A percentile compares a stretch with the other conserved stretches of the same genome.
Evolutionary conservation across 208 protist genomes (phyloP).

Genomic region (Acanthamoeba triangularis): DNA sequence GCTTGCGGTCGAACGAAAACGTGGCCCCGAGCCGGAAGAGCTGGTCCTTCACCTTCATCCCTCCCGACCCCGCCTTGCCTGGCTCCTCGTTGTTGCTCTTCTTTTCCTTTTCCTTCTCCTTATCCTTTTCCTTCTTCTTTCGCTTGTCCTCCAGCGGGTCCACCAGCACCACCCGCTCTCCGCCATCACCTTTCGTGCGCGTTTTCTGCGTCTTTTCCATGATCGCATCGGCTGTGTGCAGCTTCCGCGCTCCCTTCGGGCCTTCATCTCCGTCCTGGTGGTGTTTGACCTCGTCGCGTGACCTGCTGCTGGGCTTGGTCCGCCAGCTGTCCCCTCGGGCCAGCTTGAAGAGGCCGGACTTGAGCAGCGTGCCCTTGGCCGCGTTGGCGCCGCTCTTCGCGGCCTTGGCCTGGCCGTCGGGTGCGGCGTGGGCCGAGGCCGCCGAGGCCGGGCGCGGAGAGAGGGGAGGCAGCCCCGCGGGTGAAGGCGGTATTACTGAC

Average conservation of each 20-base stretch:
- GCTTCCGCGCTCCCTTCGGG: background rate
- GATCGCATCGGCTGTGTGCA: background rate
- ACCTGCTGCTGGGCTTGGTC: background rate
- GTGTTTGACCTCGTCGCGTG: background rate
- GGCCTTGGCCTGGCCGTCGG: background rate
- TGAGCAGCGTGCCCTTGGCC: background rate
- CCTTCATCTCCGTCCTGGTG: background rate
- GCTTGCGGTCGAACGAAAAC: background rate
- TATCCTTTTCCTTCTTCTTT: background rate
- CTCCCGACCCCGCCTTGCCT: background rate
- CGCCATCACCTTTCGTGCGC: background rate
- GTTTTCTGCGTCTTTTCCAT: background rate
- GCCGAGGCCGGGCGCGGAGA: background rate
- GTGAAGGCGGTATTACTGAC: background rate
- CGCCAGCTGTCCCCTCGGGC: background rate
- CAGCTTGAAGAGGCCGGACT: conserved; percentile 23
- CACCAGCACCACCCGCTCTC: background rate
- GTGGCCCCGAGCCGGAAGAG: background rate
- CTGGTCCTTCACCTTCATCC: conserved; percentile 20
- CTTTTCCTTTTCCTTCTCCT: no score
- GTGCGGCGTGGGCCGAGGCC: background rate
- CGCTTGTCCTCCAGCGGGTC: background rate
- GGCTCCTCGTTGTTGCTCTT: background rate
- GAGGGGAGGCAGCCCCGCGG: background rate
- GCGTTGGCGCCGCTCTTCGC: background rate